Percentiles rank a stretch among this genome's conserved stretches.
These are phyloP conservation scores for Mayamaea pseudoterrestris DNA, from an alignment of 108 stramenopile genomes.

Conservation along the genomic window DNA sequence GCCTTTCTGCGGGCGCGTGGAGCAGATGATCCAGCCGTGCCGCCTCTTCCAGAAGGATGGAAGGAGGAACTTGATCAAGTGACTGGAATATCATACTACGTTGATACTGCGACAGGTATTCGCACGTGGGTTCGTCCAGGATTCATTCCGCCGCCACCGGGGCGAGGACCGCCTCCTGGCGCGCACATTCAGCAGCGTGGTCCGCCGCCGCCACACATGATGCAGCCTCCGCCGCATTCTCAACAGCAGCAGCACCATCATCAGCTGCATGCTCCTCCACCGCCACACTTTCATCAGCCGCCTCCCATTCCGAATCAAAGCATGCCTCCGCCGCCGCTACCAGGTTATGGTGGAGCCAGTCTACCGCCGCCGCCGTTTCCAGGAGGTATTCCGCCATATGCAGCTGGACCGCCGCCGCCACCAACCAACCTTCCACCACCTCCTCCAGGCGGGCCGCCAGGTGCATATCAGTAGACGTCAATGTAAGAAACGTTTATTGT, in stretches of 20 bases:
- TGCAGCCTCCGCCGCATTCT: not conserved
- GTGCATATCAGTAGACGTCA: no score
- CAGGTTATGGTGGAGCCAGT: not conserved
- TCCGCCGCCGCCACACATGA: not conserved
- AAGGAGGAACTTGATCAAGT: constrained; percentile 64
- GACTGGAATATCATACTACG: constrained; percentile 54
- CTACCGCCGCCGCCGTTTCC: constrained; percentile 2
- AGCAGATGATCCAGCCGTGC: constrained; percentile 38
- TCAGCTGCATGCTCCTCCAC: constrained; percentile 1
- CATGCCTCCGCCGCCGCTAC: not conserved
- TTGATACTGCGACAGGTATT: constrained; percentile 45
- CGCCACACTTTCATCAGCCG: not conserved
- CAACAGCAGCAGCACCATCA: not conserved
- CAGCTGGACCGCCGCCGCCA: not conserved
- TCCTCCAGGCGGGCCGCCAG: not conserved
- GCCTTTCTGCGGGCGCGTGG: constrained; percentile 28
- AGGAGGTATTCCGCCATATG: not conserved
- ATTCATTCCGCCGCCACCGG: constrained; percentile 73
- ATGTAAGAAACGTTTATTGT: no score
- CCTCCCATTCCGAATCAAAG: not conserved
- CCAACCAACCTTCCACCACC: constrained; percentile 1
- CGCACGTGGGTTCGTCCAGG: constrained; percentile 78
- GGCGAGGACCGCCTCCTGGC: constrained; percentile 6
- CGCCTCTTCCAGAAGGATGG: constrained; percentile 80
- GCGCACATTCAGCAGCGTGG: not conserved